Evolutionary conservation across 192 early-diverging fungal species (phyloP).

Genomic region (Gigaspora rosea): DNA sequence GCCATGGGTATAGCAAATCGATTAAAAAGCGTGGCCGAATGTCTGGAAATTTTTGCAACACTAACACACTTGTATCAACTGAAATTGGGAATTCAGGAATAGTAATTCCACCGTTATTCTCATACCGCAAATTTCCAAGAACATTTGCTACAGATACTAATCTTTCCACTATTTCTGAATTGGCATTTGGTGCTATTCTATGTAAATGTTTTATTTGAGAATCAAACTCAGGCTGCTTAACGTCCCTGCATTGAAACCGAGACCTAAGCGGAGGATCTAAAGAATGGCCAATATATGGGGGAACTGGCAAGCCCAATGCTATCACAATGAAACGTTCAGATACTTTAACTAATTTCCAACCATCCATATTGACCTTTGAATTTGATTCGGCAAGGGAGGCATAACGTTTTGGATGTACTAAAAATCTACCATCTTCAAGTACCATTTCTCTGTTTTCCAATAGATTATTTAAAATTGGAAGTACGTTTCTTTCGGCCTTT

Average conservation of each 20-base stretch:
- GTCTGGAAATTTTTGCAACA: slow-evolving; percentile 48
- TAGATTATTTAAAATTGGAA: slow-evolving; percentile 84
- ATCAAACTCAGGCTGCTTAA: slow-evolving; percentile 56
- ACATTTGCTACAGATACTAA: slow-evolving; percentile 59
- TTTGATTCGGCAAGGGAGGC: slow-evolving; percentile 57
- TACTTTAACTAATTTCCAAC: slow-evolving; percentile 67
- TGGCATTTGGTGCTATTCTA: slow-evolving; percentile 44
- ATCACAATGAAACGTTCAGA: slow-evolving; percentile 71
- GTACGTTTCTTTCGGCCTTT: slow-evolving; percentile 82
- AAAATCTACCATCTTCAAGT: slow-evolving; percentile 78
- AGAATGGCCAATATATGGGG: slow-evolving; percentile 67
- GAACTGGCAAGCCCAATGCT: slow-evolving; percentile 74
- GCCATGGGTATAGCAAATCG: slow-evolving; percentile 63
- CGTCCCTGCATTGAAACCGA: slow-evolving; percentile 73
- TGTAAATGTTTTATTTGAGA: slow-evolving; percentile 53
- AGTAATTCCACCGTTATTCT: slow-evolving; percentile 41
- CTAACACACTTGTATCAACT: slow-evolving; percentile 47
- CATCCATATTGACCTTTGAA: slow-evolving; percentile 49
- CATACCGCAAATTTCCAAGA: slow-evolving; percentile 45
- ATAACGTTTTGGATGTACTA: slow-evolving; percentile 72
- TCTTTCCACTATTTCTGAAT: slow-evolving; percentile 51
- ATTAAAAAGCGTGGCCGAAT: slow-evolving; percentile 54
- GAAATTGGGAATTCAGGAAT: slow-evolving; percentile 67
- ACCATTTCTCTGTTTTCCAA: slow-evolving; percentile 86
- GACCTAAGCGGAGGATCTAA: slow-evolving; percentile 81